Evolutionary conservation across 805 yeast species (phyloP), one percentile per base, ranked within the genome.

Genomic region (Komagataella populi): DNA sequence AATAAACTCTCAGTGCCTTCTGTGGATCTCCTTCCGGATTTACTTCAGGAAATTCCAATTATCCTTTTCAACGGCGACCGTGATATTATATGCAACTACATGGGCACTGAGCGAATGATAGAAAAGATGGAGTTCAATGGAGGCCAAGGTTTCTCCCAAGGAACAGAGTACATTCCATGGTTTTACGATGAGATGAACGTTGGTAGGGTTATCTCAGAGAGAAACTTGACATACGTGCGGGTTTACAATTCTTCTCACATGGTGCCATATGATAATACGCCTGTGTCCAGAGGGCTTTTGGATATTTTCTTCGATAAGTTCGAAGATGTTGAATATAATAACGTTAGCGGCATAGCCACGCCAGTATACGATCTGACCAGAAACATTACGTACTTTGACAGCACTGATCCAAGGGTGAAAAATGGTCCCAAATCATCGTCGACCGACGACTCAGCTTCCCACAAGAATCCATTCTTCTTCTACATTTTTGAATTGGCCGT

Each of bases 221-320:
- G 87, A 55, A 87, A 87, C 60, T 70, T 91, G 59, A 84, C 96
- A 0, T 84, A 84, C 62, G 80, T 86, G 36, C 78, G 80, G 52
- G 78, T 91, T 1, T 77, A 67, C 62, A 78, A 87, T 57, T 80
- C 96, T 0, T 84, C 96, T 3, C 98, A 93, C 62, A 91, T 93
- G 98, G 93, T 89, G 23, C 96, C 98, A 1, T 83, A 77, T 56
- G 97, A 90, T 63, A 68, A 78, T 50, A 85, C 93, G 1, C 78
- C 73, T 48, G 73, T 77, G 23, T 77, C 90, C 6, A 72, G 89
- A 56, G 87, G 88, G 16, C 66, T 90, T 54, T 67, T 89, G 45
- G 89, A 87, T 59, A 54, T 77, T 20, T 58, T 72, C 23, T 57
- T 66, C 1, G 64, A 65, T 0, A 68, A 70, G 51, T 64, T 53